Percentiles rank a stretch among this genome's conserved stretches.
These are phyloP conservation scores for Lolium rigidum DNA, from an alignment of 176 grass and related monocot species.

Conservation along the genomic window DNA sequence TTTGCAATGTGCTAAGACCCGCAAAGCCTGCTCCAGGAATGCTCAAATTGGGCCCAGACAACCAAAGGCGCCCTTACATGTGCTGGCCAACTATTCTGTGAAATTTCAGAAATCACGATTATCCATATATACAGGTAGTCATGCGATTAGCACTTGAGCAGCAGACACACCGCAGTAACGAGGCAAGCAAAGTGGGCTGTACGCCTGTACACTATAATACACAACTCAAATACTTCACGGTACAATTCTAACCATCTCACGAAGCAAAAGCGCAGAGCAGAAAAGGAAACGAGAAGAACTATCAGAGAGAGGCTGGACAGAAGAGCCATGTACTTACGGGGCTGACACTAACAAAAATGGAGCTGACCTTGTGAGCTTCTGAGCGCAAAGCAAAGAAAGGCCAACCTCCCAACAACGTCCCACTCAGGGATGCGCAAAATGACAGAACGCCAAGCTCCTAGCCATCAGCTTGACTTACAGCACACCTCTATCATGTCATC, in stretches of 20 bases:
- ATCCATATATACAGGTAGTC: constrained; percentile 5
- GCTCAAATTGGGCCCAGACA: too few relatives aligned
- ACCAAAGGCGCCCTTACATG: too few relatives aligned
- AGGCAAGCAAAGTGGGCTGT: background rate
- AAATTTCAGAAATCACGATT: constrained; percentile 2
- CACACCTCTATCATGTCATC: constrained; percentile 85
- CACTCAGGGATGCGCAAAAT: background rate
- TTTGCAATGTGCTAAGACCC: too few relatives aligned
- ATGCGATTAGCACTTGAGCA: background rate
- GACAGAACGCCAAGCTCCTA: background rate
- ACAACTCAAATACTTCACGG: background rate
- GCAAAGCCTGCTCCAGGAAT: too few relatives aligned
- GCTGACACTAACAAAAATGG: background rate
- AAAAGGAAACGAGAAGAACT: background rate
- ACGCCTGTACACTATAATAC: background rate
- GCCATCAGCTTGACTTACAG: constrained; percentile 48
- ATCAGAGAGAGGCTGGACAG: too few relatives aligned
- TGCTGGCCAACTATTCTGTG: too few relatives aligned
- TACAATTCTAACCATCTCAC: background rate
- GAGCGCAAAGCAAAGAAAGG: constrained; percentile 1
- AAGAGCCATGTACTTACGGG: background rate
- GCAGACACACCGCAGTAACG: background rate
- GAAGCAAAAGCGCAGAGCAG: background rate
- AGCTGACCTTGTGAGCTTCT: background rate
- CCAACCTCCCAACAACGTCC: background rate